These are phyloP conservation scores for Tulasnella sp. DNA, from an alignment of 768 basidiomycete species.

Conservation along the genomic window DNA sequence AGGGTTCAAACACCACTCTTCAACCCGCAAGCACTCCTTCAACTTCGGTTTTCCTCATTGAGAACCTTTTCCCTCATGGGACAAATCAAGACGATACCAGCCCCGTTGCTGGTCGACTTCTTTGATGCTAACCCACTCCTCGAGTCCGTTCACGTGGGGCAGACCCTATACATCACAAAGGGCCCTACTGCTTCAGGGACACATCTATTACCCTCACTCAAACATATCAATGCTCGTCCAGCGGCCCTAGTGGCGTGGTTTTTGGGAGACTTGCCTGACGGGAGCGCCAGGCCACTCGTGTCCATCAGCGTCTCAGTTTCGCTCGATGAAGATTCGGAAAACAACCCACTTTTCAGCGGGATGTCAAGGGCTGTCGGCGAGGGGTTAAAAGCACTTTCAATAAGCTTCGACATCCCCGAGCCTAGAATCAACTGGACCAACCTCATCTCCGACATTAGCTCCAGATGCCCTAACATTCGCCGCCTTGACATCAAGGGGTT, in stretches of 20 bases:
- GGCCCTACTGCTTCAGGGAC: not conserved
- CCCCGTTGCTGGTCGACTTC: not conserved
- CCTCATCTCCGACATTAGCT: not conserved
- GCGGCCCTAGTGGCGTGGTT: not conserved
- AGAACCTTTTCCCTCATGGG: not conserved
- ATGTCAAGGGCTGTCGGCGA: not conserved
- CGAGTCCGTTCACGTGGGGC: not conserved
- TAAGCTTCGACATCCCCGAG: not conserved
- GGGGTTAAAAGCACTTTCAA: not conserved
- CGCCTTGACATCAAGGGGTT: not conserved
- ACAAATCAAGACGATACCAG: not conserved
- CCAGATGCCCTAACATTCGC: not conserved
- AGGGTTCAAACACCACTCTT: not conserved
- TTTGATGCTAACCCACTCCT: not conserved
- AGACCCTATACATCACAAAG: not conserved
- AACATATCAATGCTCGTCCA: not conserved
- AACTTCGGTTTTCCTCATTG: not conserved
- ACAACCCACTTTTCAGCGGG: not conserved
- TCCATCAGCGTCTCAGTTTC: not conserved
- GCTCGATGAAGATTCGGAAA: not conserved
- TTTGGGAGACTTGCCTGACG: not conserved
- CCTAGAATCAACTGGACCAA: not conserved
- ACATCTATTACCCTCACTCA: not conserved
- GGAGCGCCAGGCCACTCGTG: not conserved
- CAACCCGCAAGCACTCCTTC: not conserved